Conservation (phyloP, 495 filamentous ascomycete genomes). For the Xanthoparmelia taractica region DNA sequence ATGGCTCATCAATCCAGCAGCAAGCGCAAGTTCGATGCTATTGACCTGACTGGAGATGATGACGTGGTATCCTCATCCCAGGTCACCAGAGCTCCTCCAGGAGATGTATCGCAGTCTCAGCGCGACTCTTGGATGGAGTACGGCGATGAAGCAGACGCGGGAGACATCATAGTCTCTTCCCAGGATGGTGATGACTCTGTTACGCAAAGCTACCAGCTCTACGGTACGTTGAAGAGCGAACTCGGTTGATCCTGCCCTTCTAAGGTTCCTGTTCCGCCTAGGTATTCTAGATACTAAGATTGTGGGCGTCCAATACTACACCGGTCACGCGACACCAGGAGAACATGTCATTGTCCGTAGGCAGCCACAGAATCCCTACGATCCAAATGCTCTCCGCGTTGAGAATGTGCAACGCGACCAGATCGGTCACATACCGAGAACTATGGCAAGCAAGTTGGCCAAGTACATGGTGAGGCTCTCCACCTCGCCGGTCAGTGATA, state of each 20-base stretch:
- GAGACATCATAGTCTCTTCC: slow-evolving; percentile 33
- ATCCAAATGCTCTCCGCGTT: slow-evolving; percentile 70
- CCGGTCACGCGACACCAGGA: slow-evolving; percentile 57
- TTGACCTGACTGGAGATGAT: slow-evolving; percentile 43
- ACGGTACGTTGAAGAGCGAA: slow-evolving; percentile 34
- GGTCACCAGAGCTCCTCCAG: slow-evolving; percentile 7
- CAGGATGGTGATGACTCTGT: slow-evolving; percentile 42
- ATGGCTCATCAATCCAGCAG: slow-evolving; percentile 7
- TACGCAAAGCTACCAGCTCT: slow-evolving; percentile 39
- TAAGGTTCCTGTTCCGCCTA: slow-evolving; percentile 22
- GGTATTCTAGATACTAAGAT: slow-evolving; percentile 52
- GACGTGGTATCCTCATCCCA: slow-evolving; percentile 20
- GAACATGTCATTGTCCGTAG: slow-evolving; percentile 63
- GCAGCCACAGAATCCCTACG: slow-evolving; percentile 66
- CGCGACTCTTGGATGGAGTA: slow-evolving; percentile 26
- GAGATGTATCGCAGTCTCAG: slow-evolving; percentile 21
- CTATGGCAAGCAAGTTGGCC: slow-evolving; percentile 60
- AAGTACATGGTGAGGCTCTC: slow-evolving; percentile 52
- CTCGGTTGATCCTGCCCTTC: not conserved
- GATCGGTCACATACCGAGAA: slow-evolving; percentile 71
- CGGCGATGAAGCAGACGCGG: slow-evolving; percentile 24
- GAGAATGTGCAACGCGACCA: slow-evolving; percentile 71
- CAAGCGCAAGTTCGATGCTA: slow-evolving; percentile 20
- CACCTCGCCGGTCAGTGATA: too few species aligned
- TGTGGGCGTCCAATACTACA: slow-evolving; percentile 76